Conservation (phyloP, 2,329 filamentous ascomycete genomes). For the Fusarium drepaniforme region DNA sequence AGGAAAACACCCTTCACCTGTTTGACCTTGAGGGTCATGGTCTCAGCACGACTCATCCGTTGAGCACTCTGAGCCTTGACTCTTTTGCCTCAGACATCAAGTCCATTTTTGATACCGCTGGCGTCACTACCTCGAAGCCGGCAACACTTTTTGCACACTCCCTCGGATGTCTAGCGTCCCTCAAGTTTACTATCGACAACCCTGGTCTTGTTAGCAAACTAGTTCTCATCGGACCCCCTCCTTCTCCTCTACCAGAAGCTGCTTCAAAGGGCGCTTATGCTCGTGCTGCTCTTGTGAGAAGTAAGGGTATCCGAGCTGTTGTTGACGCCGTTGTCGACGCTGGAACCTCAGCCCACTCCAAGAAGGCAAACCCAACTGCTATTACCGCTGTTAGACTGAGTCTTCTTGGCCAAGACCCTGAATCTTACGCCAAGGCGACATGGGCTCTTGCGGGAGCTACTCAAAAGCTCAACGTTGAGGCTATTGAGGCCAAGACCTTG, state of each 20-base stretch:
- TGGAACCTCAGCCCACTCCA: constrained; percentile 10
- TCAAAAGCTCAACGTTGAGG: constrained; percentile 47
- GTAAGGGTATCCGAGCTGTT: constrained; percentile 57
- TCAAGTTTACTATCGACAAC: constrained; percentile 54
- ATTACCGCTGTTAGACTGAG: constrained; percentile 56
- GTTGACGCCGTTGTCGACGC: constrained; percentile 52
- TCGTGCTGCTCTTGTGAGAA: constrained; percentile 56
- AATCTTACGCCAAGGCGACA: constrained; percentile 68
- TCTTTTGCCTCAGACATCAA: constrained; percentile 58
- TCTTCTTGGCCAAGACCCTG: constrained; percentile 61
- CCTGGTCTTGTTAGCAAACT: constrained; percentile 57
- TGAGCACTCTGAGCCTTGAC: constrained; percentile 55
- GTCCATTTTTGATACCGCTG: constrained; percentile 51
- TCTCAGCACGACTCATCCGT: constrained; percentile 62
- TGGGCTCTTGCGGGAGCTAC: constrained; percentile 58
- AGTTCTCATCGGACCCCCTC: constrained; percentile 61
- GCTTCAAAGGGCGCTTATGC: constrained; percentile 44
- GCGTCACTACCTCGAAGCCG: constrained; percentile 40
- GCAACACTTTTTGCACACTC: constrained; percentile 63
- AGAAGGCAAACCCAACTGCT: constrained; percentile 52
- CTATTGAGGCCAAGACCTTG: constrained; percentile 49
- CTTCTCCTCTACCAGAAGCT: constrained; percentile 56
- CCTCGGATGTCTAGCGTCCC: constrained; percentile 63
- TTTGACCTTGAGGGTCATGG: constrained; percentile 70
- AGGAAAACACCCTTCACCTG: constrained; percentile 50